Conservation (phyloP, 768 basidiomycete genomes). For the Leccinellum albellum region DNA sequence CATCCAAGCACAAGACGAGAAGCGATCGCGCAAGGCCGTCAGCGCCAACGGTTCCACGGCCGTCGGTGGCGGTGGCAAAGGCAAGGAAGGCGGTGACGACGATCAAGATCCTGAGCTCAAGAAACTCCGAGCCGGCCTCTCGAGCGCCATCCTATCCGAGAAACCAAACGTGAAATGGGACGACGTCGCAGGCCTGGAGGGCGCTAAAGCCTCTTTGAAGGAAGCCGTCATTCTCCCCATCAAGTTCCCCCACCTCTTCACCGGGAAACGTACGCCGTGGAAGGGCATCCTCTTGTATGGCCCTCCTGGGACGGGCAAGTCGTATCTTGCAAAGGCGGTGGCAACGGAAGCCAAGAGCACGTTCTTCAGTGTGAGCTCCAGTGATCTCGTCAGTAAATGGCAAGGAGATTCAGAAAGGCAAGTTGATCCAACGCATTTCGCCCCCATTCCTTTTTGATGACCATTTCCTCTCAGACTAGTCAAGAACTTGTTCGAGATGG, state of each 20-base stretch:
- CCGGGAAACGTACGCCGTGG: slow-evolving; percentile 98
- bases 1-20: slow-evolving; percentile 62
- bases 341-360: slow-evolving; percentile 99
- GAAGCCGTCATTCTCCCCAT: slow-evolving; percentile 99
- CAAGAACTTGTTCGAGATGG: slow-evolving; percentile 94
- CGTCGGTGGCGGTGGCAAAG: slow-evolving; percentile 42
- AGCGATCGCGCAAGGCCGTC: slow-evolving; percentile 41
- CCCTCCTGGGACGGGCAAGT: slow-evolving; percentile 97
- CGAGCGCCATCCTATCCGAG: slow-evolving; percentile 86
- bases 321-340: slow-evolving; percentile 95
- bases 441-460: not conserved
- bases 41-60: slow-evolving; percentile 46
- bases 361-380: slow-evolving; percentile 94
- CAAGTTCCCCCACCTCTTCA: slow-evolving; percentile 98
- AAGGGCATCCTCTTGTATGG: slow-evolving; percentile 93
- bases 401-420: slow-evolving; percentile 98
- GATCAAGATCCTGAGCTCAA: slow-evolving; percentile 90
- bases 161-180: slow-evolving; percentile 98
- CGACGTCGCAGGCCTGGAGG: slow-evolving; percentile 95
- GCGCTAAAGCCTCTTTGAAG: slow-evolving; percentile 92
- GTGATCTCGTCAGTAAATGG: slow-evolving; percentile 98
- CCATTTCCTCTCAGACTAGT: slow-evolving; percentile 61
- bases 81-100: slow-evolving; percentile 51
- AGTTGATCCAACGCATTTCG: slow-evolving; percentile 22
- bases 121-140: slow-evolving; percentile 89